phyloP scores from a whole-genome alignment of 805 yeast genomes.

The Candida parachauliodes region DNA sequence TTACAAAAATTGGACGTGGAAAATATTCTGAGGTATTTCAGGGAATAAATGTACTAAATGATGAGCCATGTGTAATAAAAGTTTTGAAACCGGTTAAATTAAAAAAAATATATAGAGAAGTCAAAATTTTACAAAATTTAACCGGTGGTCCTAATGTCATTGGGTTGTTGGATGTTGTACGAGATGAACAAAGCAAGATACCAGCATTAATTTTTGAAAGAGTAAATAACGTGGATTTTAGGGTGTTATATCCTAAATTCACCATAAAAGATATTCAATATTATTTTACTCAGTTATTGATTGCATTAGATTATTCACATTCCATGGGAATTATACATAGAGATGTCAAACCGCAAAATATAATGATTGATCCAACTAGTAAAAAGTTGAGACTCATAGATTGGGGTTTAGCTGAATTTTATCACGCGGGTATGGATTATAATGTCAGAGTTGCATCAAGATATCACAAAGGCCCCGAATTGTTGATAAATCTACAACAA shows the following conservation, averaged over 20 bases:
- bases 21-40: constrained; percentile 94
- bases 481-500: constrained; percentile 78
- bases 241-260: constrained; percentile 76
- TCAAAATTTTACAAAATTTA: constrained; percentile 79
- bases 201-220: constrained; percentile 87
- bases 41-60: constrained; percentile 67
- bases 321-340: constrained; percentile 95
- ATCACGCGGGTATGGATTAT: constrained; percentile 84
- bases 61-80: constrained; percentile 71
- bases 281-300: constrained; percentile 76
- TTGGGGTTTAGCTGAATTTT: constrained; percentile 95
- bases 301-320: constrained; percentile 85
- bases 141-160: constrained; percentile 83
- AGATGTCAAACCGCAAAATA: constrained; percentile 93
- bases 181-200: constrained; percentile 74
- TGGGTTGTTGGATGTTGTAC: constrained; percentile 72
- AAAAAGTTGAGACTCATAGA: constrained; percentile 77
- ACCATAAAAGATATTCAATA: constrained; percentile 72
- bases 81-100: constrained; percentile 89
- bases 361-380: constrained; percentile 84
- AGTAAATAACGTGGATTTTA: constrained; percentile 78
- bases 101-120: constrained; percentile 88
- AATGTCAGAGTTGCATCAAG: constrained; percentile 93
- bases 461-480: constrained; percentile 90
- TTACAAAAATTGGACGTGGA: constrained; percentile 84